These are phyloP conservation scores for Phialocephala sp. DNA, from an alignment of 2,329 filamentous ascomycete genomes.

Conservation along the genomic window DNA sequence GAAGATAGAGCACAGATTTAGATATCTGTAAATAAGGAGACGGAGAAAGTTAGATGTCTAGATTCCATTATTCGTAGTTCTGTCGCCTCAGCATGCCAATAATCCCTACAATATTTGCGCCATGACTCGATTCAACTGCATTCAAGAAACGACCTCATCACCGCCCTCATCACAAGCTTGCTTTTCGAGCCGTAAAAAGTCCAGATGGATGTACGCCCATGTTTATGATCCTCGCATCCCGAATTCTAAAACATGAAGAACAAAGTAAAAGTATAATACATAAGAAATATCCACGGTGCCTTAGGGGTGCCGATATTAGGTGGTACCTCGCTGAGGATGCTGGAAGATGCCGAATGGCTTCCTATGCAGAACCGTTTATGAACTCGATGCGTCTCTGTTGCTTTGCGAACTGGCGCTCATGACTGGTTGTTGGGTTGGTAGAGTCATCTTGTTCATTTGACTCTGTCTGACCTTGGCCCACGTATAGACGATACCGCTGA, in stretches of 20 bases:
- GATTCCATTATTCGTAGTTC: conserved; percentile 38
- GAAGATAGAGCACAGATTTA: background rate
- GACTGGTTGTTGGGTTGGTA: conserved; percentile 70
- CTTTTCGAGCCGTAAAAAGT: conserved; percentile 13
- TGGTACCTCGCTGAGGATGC: conserved; percentile 17
- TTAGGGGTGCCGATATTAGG: background rate
- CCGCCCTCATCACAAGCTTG: conserved; percentile 12
- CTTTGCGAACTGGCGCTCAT: conserved; percentile 93
- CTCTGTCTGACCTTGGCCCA: conserved; percentile 85
- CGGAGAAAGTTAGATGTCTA: conserved; percentile 22
- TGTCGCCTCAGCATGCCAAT: conserved; percentile 22
- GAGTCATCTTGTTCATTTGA: conserved; percentile 65
- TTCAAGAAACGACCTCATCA: conserved; percentile 13
- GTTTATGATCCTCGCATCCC: conserved; percentile 26
- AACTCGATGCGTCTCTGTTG: conserved; percentile 78
- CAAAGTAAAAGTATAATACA: conserved; percentile 34
- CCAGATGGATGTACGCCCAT: conserved; percentile 13
- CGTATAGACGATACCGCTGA: conserved; percentile 90
- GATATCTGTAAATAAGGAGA: background rate
- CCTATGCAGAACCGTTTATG: conserved; percentile 27
- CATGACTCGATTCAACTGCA: conserved; percentile 23
- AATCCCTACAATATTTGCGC: conserved; percentile 34
- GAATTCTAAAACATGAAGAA: conserved; percentile 30
- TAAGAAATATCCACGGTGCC: conserved; percentile 21
- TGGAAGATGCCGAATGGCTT: conserved; percentile 6